Conservation (phyloP, 805 yeast genomes). For the Pichia exigua region DNA sequence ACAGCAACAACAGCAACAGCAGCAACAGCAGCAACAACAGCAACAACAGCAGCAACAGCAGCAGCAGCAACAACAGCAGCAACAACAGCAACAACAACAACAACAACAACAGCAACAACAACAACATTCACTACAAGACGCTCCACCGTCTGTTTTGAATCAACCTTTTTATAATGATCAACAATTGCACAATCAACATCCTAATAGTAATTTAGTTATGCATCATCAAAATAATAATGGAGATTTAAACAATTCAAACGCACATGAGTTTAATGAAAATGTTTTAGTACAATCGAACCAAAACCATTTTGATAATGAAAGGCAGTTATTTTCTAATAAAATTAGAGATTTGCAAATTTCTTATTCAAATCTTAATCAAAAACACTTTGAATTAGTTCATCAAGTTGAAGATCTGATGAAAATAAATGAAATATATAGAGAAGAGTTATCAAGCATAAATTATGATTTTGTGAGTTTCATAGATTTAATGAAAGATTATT, state of each 20-base stretch:
- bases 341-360: constrained; percentile 2
- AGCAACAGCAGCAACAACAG: no score
- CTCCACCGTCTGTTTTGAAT: background rate
- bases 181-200: constrained; percentile 5
- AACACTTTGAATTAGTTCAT: background rate
- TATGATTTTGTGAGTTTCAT: constrained; percentile 45
- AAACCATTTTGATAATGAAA: constrained; percentile 4
- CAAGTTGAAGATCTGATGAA: constrained; percentile 33
- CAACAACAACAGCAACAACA: no score
- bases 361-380: background rate
- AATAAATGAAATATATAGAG: constrained; percentile 40
- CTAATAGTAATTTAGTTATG: no score
- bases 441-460: constrained; percentile 42
- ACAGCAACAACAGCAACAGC: background rate
- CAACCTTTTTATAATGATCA: constrained; percentile 9
- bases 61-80: no score
- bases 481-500: constrained; percentile 30
- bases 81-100: no score
- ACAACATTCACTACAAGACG: no score
- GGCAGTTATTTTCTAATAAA: background rate
- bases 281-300: background rate
- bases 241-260: background rate
- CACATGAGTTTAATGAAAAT: background rate
- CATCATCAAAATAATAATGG: background rate
- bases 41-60: no score